These are phyloP conservation scores for Spergularia bocconei DNA, from an alignment of 148 eudicot species.

Conservation along the genomic window DNA sequence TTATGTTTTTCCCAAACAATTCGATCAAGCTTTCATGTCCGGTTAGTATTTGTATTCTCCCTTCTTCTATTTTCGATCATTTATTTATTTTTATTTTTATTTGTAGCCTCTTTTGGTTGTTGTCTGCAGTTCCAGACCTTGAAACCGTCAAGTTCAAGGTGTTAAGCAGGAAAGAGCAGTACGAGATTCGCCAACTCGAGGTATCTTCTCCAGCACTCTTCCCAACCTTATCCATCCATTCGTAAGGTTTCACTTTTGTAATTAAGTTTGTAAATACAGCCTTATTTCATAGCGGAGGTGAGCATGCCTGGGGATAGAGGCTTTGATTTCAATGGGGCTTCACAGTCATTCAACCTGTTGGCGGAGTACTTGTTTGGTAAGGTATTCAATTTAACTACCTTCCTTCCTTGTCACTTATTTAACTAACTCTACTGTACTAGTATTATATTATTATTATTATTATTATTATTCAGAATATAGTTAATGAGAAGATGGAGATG, in stretches of 20 bases:
- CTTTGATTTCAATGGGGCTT: conserved; percentile 81
- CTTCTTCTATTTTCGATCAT: no score
- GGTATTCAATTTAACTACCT: conserved; percentile 41
- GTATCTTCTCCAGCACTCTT: conserved; percentile 28
- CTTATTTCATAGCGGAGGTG: conserved; percentile 81
- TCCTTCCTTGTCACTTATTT: no score
- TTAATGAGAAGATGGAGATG: conserved; percentile 88
- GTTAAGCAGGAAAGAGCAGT: conserved; percentile 54
- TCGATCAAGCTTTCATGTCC: conserved; percentile 89
- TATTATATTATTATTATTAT: no score
- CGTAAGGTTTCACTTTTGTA: no score
- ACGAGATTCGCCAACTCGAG: conserved; percentile 95
- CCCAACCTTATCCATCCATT: neutral
- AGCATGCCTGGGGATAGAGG: conserved; percentile 89
- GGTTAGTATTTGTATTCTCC: conserved; percentile 32
- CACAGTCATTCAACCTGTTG: conserved; percentile 80
- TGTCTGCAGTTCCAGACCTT: conserved; percentile 77
- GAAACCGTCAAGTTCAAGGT: conserved; percentile 74
- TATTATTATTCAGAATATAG: conserved; percentile 51
- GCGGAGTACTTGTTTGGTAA: conserved; percentile 97
- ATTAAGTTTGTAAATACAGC: conserved; percentile 33
- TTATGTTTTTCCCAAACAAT: conserved; percentile 59
- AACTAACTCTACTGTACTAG: neutral
- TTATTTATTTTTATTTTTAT: no score
- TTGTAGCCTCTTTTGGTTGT: no score